A percentile compares a stretch with the other conserved stretches of the same genome.
phyloP scores from a whole-genome alignment of 495 filamentous ascomycete genomes.

The Staphylotrichum tortipilum region DNA sequence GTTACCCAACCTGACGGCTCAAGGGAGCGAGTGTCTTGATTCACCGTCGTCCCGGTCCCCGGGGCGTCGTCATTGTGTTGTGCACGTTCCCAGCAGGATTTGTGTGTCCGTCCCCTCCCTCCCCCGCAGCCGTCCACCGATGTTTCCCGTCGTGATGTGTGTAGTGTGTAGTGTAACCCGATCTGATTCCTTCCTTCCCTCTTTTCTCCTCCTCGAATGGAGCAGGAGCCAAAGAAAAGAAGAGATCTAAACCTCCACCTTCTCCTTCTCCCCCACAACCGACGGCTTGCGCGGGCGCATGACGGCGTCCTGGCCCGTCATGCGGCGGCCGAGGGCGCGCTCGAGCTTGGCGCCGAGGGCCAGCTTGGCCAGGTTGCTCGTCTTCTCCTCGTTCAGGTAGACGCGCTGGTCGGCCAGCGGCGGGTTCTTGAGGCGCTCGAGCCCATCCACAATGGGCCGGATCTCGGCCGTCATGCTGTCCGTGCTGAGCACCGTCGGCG shows the following conservation, averaged over 20 bases:
- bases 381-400: slow-evolving; percentile 71
- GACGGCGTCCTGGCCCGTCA: slow-evolving; percentile 85
- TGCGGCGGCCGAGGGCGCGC: slow-evolving; percentile 77
- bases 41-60: too few relatives aligned
- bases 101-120: too few relatives aligned
- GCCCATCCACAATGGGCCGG: slow-evolving; percentile 67
- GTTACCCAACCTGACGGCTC: too few relatives aligned
- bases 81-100: too few relatives aligned
- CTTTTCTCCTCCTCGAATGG: too few relatives aligned
- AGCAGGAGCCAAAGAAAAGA: too few relatives aligned
- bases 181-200: too few relatives aligned
- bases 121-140: too few relatives aligned
- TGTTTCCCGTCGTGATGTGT: too few relatives aligned
- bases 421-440: slow-evolving; percentile 88
- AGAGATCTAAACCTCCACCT: slow-evolving; percentile 21
- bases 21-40: too few relatives aligned
- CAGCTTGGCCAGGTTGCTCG: slow-evolving; percentile 76
- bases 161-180: too few relatives aligned
- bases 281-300: slow-evolving; percentile 52
- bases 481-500: slow-evolving; percentile 49
- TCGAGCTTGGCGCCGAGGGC: slow-evolving; percentile 92
- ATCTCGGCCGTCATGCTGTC: slow-evolving; percentile 65
- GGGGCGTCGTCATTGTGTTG: too few relatives aligned
- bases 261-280: slow-evolving; percentile 27
- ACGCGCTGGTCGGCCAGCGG: slow-evolving; percentile 79